These are phyloP conservation scores for Apiotrichum siamense DNA, from an alignment of 1,284 basidiomycete species.

Conservation along the genomic window DNA sequence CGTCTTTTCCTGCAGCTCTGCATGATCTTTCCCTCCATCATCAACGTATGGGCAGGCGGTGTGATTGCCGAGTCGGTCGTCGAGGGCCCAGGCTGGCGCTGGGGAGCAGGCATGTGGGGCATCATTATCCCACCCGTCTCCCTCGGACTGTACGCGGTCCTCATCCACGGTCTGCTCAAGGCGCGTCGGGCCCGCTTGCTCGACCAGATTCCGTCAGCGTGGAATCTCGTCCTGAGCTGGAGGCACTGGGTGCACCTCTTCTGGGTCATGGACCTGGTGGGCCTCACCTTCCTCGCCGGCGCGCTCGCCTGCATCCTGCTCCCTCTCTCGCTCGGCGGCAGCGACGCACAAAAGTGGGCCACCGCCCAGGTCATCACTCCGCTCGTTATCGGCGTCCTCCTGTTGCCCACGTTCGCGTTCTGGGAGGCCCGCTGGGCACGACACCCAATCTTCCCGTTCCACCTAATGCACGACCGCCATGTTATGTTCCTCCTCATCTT, in stretches of 20 bases:
- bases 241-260: constrained; percentile 38
- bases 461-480: constrained; percentile 43
- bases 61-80: not conserved
- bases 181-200: constrained; percentile 32
- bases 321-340: constrained; percentile 47
- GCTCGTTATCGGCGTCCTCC: constrained; percentile 44
- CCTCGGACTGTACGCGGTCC: no score
- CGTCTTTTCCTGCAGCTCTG: constrained; percentile 49
- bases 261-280: constrained; percentile 48
- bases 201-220: constrained; percentile 33
- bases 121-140: constrained; percentile 50
- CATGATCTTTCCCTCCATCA: constrained; percentile 20
- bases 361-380: constrained; percentile 44
- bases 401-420: constrained; percentile 43
- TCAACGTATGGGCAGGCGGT: constrained; percentile 20
- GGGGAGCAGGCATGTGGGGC: constrained; percentile 49
- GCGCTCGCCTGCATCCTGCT: constrained; percentile 43
- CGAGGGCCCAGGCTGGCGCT: constrained; percentile 43
- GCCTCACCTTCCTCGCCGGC: constrained; percentile 43
- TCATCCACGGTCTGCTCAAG: constrained; percentile 36
- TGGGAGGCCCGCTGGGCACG: constrained; percentile 44
- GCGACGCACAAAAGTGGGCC: constrained; percentile 31
- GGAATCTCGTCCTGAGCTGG: constrained; percentile 9
- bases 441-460: constrained; percentile 46
- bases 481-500: constrained; percentile 45